These are phyloP conservation scores for Heterobasidion annosum DNA, from an alignment of 1,284 basidiomycete genomes.

Conservation along the genomic window DNA sequence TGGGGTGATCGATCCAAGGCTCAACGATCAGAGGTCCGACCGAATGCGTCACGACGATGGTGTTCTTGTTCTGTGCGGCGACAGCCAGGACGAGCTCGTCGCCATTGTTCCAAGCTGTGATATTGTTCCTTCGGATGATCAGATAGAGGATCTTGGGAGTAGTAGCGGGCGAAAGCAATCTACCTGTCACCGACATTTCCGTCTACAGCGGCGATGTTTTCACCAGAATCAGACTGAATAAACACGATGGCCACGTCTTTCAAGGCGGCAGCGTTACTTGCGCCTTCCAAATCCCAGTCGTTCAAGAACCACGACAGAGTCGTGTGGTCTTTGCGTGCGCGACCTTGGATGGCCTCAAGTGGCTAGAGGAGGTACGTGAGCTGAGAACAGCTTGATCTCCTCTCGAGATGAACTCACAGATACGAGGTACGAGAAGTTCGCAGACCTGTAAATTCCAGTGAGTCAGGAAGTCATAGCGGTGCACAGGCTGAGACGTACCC, in stretches of 20 bases:
- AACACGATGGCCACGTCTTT: slow-evolving; percentile 67
- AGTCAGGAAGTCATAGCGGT: not conserved
- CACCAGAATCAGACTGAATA: slow-evolving; percentile 67
- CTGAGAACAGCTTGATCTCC: not conserved
- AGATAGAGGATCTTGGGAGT: not conserved
- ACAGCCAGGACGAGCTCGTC: slow-evolving; percentile 55
- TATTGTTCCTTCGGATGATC: slow-evolving; percentile 45
- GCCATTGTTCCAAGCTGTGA: slow-evolving; percentile 75
- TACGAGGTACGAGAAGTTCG: not conserved
- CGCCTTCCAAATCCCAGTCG: slow-evolving; percentile 53
- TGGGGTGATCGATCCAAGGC: slow-evolving; percentile 71
- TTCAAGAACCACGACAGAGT: slow-evolving; percentile 51
- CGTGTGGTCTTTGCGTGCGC: slow-evolving; percentile 54
- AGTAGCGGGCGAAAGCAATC: slow-evolving; percentile 1
- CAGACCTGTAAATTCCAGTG: not conserved
- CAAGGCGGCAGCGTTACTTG: slow-evolving; percentile 37
- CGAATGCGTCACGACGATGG: slow-evolving; percentile 74
- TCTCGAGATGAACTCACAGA: not conserved
- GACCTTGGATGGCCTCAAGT: slow-evolving; percentile 63
- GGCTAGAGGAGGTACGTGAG: slow-evolving; percentile 1
- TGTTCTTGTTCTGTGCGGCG: slow-evolving; percentile 63
- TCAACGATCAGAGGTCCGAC: slow-evolving; percentile 71
- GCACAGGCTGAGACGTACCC: slow-evolving; percentile 21
- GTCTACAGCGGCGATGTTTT: slow-evolving; percentile 69
- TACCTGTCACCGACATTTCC: slow-evolving; percentile 66